phyloP scores from a whole-genome alignment of 2,329 filamentous ascomycete genomes.

The Tolypocladium ophioglossoides region DNA sequence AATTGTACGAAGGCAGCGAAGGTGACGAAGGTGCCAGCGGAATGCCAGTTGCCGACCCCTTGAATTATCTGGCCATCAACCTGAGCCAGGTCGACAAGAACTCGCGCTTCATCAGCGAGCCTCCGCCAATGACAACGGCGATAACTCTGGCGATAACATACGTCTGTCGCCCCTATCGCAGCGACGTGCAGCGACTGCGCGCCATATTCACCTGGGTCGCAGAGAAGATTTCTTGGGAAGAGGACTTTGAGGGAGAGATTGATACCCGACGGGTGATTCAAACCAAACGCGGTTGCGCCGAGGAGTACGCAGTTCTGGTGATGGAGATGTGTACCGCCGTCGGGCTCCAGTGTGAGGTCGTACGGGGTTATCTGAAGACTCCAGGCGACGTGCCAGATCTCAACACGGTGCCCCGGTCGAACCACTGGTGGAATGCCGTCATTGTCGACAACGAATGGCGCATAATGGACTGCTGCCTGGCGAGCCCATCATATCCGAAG shows the following conservation, averaged over 20 bases:
- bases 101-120: constrained; percentile 74
- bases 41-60: constrained; percentile 68
- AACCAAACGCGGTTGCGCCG: constrained; percentile 69
- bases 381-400: constrained; percentile 78
- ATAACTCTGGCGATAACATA: constrained; percentile 80
- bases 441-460: constrained; percentile 92
- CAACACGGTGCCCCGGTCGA: constrained; percentile 72
- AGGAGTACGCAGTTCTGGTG: constrained; percentile 83
- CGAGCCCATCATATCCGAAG: constrained; percentile 80
- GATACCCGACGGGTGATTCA: constrained; percentile 80
- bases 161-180: constrained; percentile 86
- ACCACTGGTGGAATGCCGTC: constrained; percentile 97
- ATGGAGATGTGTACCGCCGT: constrained; percentile 90
- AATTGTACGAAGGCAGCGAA: constrained; percentile 73
- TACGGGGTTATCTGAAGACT: constrained; percentile 81
- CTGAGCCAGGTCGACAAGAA: constrained; percentile 90
- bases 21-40: constrained; percentile 87
- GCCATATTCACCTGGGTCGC: constrained; percentile 97
- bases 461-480: constrained; percentile 87
- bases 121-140: constrained; percentile 74
- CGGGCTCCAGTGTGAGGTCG: constrained; percentile 76
- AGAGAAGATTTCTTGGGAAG: constrained; percentile 94
- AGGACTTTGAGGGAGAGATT: constrained; percentile 77
- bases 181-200: constrained; percentile 82
- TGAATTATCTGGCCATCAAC: constrained; percentile 71